These are phyloP conservation scores for Pholiota conissans DNA, from an alignment of 768 basidiomycete species.

Conservation along the genomic window DNA sequence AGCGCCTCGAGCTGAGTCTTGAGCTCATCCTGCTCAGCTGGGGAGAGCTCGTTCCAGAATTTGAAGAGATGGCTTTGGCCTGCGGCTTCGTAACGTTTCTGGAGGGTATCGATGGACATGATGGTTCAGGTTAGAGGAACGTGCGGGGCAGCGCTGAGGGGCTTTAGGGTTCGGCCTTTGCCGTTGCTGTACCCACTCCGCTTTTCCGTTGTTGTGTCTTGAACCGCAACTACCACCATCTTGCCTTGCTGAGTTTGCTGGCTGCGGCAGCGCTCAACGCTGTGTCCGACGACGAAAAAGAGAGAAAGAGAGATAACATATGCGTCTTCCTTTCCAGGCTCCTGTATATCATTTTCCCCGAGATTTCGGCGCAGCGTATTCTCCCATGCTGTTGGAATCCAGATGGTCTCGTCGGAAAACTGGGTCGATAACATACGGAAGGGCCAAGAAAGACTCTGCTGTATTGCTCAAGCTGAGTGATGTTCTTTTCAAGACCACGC, in stretches of 20 bases:
- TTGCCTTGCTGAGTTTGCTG: background rate
- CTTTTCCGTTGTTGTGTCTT: background rate
- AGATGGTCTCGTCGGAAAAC: too few species aligned
- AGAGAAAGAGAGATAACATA: background rate
- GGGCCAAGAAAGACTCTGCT: too few species aligned
- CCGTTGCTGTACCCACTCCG: constrained; percentile 10
- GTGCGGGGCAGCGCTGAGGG: constrained; percentile 3
- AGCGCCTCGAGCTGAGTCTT: constrained; percentile 73
- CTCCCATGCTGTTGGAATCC: background rate
- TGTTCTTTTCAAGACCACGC: background rate
- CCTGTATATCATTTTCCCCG: background rate
- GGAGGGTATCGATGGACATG: constrained; percentile 62
- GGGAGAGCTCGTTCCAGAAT: constrained; percentile 77
- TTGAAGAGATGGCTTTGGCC: constrained; percentile 88
- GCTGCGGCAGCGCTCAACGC: background rate
- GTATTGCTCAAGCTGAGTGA: too few species aligned
- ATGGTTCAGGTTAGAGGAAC: constrained; percentile 23
- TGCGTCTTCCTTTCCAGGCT: background rate
- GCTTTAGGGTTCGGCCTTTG: constrained; percentile 21
- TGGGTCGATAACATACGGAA: too few species aligned
- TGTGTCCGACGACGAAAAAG: background rate
- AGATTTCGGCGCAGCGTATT: constrained; percentile 1
- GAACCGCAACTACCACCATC: background rate
- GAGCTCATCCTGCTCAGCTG: constrained; percentile 63
- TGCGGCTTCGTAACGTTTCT: constrained; percentile 69